phyloP scores from a whole-genome alignment of 768 basidiomycete genomes.

The Phaffia tasmanica region DNA sequence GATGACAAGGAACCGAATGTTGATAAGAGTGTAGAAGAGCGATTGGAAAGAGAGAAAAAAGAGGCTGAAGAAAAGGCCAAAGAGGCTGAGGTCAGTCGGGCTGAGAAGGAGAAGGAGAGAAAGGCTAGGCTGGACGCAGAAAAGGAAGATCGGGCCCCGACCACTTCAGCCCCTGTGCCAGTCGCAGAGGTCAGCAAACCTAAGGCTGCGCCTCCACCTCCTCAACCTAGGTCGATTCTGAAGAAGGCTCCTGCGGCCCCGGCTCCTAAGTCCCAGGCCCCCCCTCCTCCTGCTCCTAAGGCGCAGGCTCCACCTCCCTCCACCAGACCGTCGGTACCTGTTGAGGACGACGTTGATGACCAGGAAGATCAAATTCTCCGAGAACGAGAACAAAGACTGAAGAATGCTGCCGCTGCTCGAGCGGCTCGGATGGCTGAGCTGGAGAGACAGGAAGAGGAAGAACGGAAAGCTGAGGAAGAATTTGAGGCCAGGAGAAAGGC shows the following conservation, averaged over 20 bases:
- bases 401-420: conserved; percentile 57
- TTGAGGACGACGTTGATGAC: conserved; percentile 57
- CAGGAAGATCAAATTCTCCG: conserved; percentile 63
- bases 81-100: conserved; percentile 66
- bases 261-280: conserved; percentile 28
- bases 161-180: not conserved
- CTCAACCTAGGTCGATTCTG: conserved; percentile 35
- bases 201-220: conserved; percentile 37
- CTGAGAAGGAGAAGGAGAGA: conserved; percentile 63
- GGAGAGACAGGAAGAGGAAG: conserved; percentile 59
- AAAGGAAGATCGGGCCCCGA: conserved; percentile 40
- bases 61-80: conserved; percentile 80
- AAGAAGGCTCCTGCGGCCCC: conserved; percentile 41
- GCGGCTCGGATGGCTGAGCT: conserved; percentile 47
- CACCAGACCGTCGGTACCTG: conserved; percentile 22
- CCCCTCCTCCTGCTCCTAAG: conserved; percentile 36
- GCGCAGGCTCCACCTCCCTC: conserved; percentile 37
- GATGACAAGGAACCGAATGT: conserved; percentile 38
- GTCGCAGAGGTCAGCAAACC: conserved; percentile 1
- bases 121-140: conserved; percentile 61
- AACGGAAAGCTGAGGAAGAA: conserved; percentile 47
- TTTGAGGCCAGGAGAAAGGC: conserved; percentile 30
- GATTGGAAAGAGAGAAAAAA: conserved; percentile 71
- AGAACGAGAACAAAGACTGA: conserved; percentile 58
- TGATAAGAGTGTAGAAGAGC: conserved; percentile 71